Percentiles rank a stretch among this genome's conserved stretches.
These are phyloP conservation scores for Podaxis pistillaris DNA, from an alignment of 768 basidiomycete species.

Conservation along the genomic window DNA sequence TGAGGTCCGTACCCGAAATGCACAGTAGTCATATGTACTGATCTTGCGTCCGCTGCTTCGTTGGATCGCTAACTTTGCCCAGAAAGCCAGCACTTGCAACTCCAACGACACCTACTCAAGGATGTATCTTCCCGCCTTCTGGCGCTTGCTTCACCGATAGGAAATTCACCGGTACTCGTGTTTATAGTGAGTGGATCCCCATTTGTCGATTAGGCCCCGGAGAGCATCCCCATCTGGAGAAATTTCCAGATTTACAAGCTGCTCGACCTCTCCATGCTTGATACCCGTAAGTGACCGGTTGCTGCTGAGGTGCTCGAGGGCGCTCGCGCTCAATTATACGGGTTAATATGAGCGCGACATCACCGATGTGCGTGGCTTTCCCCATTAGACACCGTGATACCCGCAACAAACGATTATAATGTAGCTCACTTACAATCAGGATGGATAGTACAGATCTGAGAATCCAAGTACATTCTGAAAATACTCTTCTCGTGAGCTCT, in stretches of 20 bases:
- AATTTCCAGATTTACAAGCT: constrained; percentile 63
- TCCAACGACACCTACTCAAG: constrained; percentile 49
- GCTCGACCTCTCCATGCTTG: constrained; percentile 60
- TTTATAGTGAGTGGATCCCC: constrained; percentile 63
- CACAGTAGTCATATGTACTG: not conserved
- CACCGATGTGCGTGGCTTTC: not conserved
- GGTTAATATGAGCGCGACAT: constrained; percentile 2
- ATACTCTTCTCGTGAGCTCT: not conserved
- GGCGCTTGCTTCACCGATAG: constrained; percentile 59
- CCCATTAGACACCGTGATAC: constrained; percentile 5
- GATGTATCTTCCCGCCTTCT: constrained; percentile 49
- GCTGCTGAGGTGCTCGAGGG: not conserved
- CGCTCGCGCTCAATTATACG: not conserved
- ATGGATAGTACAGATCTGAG: not conserved
- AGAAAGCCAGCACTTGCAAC: constrained; percentile 56
- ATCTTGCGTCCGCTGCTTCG: not conserved
- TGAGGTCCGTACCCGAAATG: constrained; percentile 30
- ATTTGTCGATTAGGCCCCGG: constrained; percentile 53
- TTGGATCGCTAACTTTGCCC: constrained; percentile 52
- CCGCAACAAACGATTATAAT: not conserved
- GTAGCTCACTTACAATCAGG: not conserved
- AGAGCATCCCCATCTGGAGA: constrained; percentile 59
- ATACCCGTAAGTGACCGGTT: constrained; percentile 43
- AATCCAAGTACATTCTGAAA: not conserved
- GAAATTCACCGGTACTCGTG: constrained; percentile 55